phyloP scores from a whole-genome alignment of 768 basidiomycete genomes.

The Termitomyces heimii region DNA sequence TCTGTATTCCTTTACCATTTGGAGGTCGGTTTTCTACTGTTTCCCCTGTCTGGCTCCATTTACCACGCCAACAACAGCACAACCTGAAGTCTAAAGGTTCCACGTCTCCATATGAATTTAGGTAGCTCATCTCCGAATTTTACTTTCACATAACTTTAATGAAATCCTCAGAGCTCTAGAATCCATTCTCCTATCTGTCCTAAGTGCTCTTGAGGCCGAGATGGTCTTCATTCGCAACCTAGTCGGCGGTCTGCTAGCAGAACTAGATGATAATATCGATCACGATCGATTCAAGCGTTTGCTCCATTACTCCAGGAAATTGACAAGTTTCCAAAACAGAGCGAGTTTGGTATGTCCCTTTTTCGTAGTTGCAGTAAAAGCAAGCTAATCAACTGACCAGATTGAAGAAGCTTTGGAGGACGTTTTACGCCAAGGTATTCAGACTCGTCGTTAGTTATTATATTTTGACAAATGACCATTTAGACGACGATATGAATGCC shows the following conservation, averaged over 20 bases:
- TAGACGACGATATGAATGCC: conserved; percentile 90
- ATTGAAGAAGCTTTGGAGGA: conserved; percentile 90
- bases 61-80: conserved; percentile 42
- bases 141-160: conserved; percentile 11
- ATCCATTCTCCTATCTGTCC: conserved; percentile 84
- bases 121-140: conserved; percentile 34
- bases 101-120: conserved; percentile 82
- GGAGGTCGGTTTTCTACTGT: conserved; percentile 45
- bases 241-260: conserved; percentile 84
- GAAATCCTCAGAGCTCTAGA: conserved; percentile 70
- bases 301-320: conserved; percentile 85
- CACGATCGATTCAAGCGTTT: conserved; percentile 90
- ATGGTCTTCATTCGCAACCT: conserved; percentile 92
- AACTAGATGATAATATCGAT: conserved; percentile 93
- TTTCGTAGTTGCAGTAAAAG: not conserved
- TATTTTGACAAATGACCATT: conserved; percentile 1
- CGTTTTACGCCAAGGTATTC: conserved; percentile 77
- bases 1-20: conserved; percentile 86
- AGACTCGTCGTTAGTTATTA: not conserved
- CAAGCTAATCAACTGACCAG: conserved; percentile 30
- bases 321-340: conserved; percentile 87
- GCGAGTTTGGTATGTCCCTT: conserved; percentile 61
- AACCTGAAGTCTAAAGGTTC: conserved; percentile 71
- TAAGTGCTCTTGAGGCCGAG: conserved; percentile 92
- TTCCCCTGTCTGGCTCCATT: conserved; percentile 1